A percentile compares a stretch with the other conserved stretches of the same genome.
Evolutionary conservation across 2,329 filamentous ascomycete genomes (phyloP).

Genomic region (Peltaster fructicola): DNA sequence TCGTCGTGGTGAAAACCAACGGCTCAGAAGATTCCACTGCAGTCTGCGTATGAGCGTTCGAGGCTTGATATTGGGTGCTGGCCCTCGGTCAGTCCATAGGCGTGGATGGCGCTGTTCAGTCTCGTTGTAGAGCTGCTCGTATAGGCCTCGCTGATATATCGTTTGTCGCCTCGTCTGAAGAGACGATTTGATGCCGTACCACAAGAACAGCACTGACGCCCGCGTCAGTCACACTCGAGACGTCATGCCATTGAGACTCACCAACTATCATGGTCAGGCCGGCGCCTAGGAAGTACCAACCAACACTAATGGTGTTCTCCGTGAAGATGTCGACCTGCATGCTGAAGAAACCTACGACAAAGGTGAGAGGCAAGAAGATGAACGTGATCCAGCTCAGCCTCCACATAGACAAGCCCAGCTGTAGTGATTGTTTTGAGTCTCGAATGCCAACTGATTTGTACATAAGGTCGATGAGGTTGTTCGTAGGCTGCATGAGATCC

Average conservation of each 20-base stretch:
- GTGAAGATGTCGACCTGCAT: slow-evolving; percentile 34
- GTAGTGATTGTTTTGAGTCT: slow-evolving; percentile 31
- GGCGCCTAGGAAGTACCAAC: slow-evolving; percentile 33
- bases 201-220: slow-evolving; percentile 23
- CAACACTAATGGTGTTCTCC: slow-evolving; percentile 23
- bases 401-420: slow-evolving; percentile 33
- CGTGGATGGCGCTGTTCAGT: slow-evolving; percentile 27
- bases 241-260: no score
- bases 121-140: slow-evolving; percentile 32
- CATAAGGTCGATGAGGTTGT: slow-evolving; percentile 32
- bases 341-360: slow-evolving; percentile 31
- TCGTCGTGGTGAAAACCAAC: slow-evolving; percentile 28
- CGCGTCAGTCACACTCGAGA: background rate
- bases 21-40: slow-evolving; percentile 31
- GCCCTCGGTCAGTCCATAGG: slow-evolving; percentile 32
- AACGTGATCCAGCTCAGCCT: slow-evolving; percentile 52
- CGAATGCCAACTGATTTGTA: slow-evolving; percentile 37
- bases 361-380: slow-evolving; percentile 48
- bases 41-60: slow-evolving; percentile 20
- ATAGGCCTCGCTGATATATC: slow-evolving; percentile 31
- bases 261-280: slow-evolving; percentile 27
- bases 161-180: slow-evolving; percentile 25
- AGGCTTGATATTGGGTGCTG: slow-evolving; percentile 24
- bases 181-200: slow-evolving; percentile 31
- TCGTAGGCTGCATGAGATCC: slow-evolving; percentile 33